phyloP scores from a whole-genome alignment of 345 rosid genomes.

The Bretschneidera sinensis region DNA sequence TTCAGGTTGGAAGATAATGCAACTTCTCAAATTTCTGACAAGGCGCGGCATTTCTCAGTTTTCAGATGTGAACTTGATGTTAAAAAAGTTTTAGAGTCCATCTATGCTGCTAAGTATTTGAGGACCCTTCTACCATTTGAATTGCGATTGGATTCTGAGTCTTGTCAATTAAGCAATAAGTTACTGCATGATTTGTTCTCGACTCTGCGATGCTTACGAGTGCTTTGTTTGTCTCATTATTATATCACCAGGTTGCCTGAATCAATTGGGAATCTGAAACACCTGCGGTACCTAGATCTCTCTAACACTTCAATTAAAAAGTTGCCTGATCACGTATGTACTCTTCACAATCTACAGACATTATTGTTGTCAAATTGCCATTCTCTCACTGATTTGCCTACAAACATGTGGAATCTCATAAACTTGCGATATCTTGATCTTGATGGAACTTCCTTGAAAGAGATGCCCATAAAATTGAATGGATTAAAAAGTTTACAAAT shows the following conservation, averaged over 20 bases:
- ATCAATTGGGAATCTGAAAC: constrained; percentile 24
- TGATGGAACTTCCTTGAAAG: constrained; percentile 15
- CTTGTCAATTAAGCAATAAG: constrained; percentile 25
- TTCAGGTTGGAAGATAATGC: constrained; percentile 27
- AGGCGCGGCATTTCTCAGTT: constrained; percentile 30
- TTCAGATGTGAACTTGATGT: constrained; percentile 32
- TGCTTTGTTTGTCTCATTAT: constrained; percentile 30
- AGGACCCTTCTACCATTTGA: constrained; percentile 27
- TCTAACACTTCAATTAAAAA: constrained; percentile 27
- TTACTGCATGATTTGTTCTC: constrained; percentile 18
- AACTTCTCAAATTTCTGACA: constrained; percentile 14
- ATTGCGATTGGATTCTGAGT: constrained; percentile 23
- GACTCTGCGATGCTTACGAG: constrained; percentile 16
- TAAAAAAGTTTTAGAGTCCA: constrained; percentile 19
- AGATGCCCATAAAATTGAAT: constrained; percentile 33
- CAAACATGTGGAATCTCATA: constrained; percentile 27
- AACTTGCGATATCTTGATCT: constrained; percentile 32
- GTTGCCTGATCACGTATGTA: constrained; percentile 27
- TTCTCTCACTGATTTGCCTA: constrained; percentile 26
- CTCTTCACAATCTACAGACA: constrained; percentile 32
- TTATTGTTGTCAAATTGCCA: constrained; percentile 20
- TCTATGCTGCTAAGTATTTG: constrained; percentile 20
- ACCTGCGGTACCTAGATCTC: constrained; percentile 29
- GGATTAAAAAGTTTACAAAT: constrained; percentile 25
- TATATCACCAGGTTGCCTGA: constrained; percentile 27